A percentile compares a stretch with the other conserved stretches of the same genome.
phyloP scores from a whole-genome alignment of 2,329 filamentous ascomycete genomes.

The Cytospora schulzeri region DNA sequence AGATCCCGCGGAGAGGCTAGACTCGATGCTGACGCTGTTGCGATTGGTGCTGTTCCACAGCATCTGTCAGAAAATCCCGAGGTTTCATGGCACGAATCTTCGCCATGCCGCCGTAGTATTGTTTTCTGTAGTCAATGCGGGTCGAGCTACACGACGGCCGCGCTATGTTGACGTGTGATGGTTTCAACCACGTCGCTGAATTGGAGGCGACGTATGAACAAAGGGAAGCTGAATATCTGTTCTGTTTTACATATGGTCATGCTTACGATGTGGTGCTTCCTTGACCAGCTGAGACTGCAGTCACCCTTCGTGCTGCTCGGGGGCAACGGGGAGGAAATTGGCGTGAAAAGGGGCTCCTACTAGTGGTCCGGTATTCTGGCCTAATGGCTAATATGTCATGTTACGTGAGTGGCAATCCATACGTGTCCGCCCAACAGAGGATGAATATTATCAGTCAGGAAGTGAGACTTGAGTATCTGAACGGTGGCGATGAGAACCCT shows the following conservation, averaged over 20 bases:
- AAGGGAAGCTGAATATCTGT: neutral
- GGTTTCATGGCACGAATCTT: neutral
- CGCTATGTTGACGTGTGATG: neutral
- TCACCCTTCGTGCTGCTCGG: neutral
- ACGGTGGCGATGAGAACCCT: too few species aligned
- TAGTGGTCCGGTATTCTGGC: neutral
- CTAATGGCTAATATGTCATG: neutral
- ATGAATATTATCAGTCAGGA: too few species aligned
- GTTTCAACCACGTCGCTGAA: neutral
- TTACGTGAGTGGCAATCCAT: too few species aligned
- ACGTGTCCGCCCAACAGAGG: too few species aligned
- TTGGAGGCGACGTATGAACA: neutral
- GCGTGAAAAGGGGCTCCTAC: neutral
- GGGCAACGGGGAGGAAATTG: neutral
- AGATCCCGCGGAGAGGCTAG: neutral
- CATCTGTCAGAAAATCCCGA: neutral
- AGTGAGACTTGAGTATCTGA: too few species aligned
- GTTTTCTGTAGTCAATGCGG: neutral
- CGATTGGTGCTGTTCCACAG: neutral
- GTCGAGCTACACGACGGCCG: neutral
- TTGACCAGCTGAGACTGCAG: neutral
- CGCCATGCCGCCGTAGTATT: neutral
- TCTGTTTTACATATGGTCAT: neutral
- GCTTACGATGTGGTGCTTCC: neutral
- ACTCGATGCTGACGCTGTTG: neutral